A percentile compares a stretch with the other conserved stretches of the same genome.
Evolutionary conservation across 257 asterid genomes (phyloP).

Genomic region (Solanum phureja): DNA sequence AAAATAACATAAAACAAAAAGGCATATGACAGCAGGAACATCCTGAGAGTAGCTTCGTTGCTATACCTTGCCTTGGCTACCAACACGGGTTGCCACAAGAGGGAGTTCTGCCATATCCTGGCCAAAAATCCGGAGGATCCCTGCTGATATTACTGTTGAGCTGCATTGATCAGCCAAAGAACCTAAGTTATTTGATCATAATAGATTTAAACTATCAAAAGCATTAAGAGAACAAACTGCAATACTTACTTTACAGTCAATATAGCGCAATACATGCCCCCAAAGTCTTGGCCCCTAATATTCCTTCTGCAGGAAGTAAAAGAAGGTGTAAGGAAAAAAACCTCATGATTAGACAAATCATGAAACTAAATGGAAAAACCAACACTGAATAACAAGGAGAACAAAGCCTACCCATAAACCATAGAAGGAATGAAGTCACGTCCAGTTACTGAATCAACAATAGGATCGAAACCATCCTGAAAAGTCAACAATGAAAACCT

Average conservation of each 20-base stretch:
- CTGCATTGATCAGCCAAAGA: slow-evolving; percentile 38
- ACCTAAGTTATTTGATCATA: neutral
- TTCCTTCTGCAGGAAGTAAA: slow-evolving; percentile 55
- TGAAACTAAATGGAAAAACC: neutral
- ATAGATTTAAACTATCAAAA: neutral
- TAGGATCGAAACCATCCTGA: slow-evolving; percentile 93
- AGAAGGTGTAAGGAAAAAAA: neutral
- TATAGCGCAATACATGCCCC: slow-evolving; percentile 96
- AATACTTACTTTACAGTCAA: slow-evolving; percentile 66
- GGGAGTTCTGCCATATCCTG: slow-evolving; percentile 93
- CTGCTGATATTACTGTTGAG: slow-evolving; percentile 91
- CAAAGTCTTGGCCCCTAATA: slow-evolving; percentile 86
- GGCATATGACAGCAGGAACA: neutral
- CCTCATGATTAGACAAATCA: neutral
- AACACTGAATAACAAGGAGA: slow-evolving; percentile 1
- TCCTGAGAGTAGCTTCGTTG: neutral
- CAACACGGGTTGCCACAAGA: slow-evolving; percentile 76
- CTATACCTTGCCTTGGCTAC: slow-evolving; percentile 76
- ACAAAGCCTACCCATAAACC: slow-evolving; percentile 76
- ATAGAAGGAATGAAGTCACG: slow-evolving; percentile 94
- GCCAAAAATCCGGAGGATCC: slow-evolving; percentile 83
- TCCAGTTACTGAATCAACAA: slow-evolving; percentile 89
- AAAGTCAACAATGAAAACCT: slow-evolving; percentile 7
- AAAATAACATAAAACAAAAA: neutral
- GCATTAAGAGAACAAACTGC: neutral